These are phyloP conservation scores for Fusarium pseudocircinatum DNA, from an alignment of 2,329 filamentous ascomycete species.

Conservation along the genomic window DNA sequence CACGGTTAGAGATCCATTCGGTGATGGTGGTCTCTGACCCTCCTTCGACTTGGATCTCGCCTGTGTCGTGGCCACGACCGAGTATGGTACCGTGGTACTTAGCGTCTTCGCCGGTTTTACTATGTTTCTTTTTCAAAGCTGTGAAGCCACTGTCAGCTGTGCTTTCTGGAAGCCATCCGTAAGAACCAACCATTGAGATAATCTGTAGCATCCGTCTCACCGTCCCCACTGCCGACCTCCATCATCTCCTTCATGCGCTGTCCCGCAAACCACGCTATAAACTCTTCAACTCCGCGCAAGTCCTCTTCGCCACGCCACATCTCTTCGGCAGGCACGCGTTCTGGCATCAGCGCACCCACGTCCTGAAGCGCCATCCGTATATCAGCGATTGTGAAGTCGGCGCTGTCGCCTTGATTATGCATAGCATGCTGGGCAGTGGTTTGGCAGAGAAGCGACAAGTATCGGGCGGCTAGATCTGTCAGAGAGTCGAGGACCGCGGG, in stretches of 20 bases:
- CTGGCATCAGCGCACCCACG: conserved; percentile 77
- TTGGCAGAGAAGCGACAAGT: conserved; percentile 78
- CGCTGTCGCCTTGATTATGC: conserved; percentile 70
- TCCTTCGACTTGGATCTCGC: conserved; percentile 81
- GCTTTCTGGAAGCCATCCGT: not conserved
- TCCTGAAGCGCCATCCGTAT: conserved; percentile 88
- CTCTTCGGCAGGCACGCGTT: conserved; percentile 74
- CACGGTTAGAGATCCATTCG: conserved; percentile 51
- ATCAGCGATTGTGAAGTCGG: conserved; percentile 69
- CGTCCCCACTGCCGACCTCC: conserved; percentile 79
- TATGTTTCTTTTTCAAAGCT: conserved; percentile 92
- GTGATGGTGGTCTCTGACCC: conserved; percentile 57
- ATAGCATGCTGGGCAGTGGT: conserved; percentile 76
- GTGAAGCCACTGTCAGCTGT: conserved; percentile 51
- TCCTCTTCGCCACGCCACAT: conserved; percentile 79
- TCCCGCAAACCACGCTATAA: conserved; percentile 82
- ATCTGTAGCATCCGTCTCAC: conserved; percentile 71
- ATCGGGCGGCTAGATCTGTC: conserved; percentile 86
- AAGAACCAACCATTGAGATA: conserved; percentile 69
- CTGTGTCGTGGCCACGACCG: conserved; percentile 76
- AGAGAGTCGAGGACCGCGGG: conserved; percentile 86
- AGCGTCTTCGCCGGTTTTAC: conserved; percentile 86
- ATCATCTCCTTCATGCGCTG: conserved; percentile 81
- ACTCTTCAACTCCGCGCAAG: conserved; percentile 77
- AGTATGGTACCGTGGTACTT: conserved; percentile 87